These are phyloP conservation scores for Rhodomyrtus psidioides DNA, from an alignment of 441 rosid species.

Conservation along the genomic window DNA sequence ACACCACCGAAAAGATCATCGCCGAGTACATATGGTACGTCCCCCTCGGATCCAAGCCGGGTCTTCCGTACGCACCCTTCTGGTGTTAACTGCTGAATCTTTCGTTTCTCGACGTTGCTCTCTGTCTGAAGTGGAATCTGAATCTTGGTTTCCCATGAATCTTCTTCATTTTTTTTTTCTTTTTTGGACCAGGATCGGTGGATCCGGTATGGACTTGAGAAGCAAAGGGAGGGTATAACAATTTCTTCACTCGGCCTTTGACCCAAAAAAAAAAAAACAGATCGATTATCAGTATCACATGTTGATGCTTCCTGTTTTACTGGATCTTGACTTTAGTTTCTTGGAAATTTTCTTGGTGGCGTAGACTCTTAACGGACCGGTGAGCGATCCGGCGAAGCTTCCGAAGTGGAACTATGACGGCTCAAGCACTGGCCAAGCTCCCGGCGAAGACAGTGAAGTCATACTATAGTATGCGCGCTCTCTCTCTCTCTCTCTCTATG, in stretches of 20 bases:
- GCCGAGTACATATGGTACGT: conserved; percentile 20
- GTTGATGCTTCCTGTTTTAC: background rate
- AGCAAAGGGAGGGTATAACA: conserved; percentile 11
- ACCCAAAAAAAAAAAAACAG: background rate
- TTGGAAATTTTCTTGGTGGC: background rate
- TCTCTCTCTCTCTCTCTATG: background rate
- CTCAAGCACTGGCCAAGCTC: background rate
- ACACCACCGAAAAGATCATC: conserved; percentile 10
- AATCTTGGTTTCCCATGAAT: background rate
- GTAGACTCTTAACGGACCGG: background rate
- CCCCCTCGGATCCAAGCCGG: background rate
- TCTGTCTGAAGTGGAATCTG: background rate
- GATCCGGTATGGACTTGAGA: conserved; percentile 18
- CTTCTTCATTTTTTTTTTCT: background rate
- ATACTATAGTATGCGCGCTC: background rate
- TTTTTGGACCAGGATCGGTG: conserved; percentile 10
- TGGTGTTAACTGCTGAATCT: background rate
- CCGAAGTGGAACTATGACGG: background rate
- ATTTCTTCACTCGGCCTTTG: background rate
- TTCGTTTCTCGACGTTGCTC: background rate
- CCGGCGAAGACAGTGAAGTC: background rate
- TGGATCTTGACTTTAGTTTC: background rate
- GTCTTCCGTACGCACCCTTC: background rate
- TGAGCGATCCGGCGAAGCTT: background rate
- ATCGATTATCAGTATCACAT: background rate